Evolutionary conservation across 805 yeast species (phyloP).

Genomic region (Candida xiaguanensis): DNA sequence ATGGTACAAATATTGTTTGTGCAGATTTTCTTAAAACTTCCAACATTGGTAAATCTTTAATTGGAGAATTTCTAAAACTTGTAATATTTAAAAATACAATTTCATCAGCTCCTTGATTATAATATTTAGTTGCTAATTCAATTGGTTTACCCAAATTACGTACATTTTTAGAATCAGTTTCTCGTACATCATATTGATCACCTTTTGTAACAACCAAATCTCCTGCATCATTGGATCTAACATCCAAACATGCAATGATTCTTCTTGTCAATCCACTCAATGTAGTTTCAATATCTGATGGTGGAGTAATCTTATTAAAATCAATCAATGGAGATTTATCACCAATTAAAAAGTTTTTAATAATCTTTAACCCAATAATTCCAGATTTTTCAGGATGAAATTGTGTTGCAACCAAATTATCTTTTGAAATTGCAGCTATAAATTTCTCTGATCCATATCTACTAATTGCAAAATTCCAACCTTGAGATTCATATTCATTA

Average conservation of each 20-base stretch:
- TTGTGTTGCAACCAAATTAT: constrained; percentile 89
- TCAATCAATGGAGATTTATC: constrained; percentile 23
- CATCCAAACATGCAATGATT: constrained; percentile 94
- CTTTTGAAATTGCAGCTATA: constrained; percentile 74
- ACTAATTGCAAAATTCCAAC: constrained; percentile 74
- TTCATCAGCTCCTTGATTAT: constrained; percentile 95
- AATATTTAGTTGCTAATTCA: constrained; percentile 85
- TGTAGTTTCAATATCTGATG: constrained; percentile 24
- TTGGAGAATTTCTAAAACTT: constrained; percentile 90
- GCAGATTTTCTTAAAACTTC: constrained; percentile 82
- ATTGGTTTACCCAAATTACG: constrained; percentile 97
- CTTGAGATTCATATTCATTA: constrained; percentile 17
- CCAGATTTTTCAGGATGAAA: constrained; percentile 99
- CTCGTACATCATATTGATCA: constrained; percentile 96
- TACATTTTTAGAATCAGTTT: constrained; percentile 43
- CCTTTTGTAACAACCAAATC: constrained; percentile 98
- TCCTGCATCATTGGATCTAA: constrained; percentile 91
- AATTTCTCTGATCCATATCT: constrained; percentile 76
- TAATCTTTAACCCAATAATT: constrained; percentile 74
- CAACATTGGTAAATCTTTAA: constrained; percentile 92
- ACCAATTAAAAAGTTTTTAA: constrained; percentile 63
- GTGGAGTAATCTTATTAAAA: constrained; percentile 17
- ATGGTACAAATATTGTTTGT: constrained; percentile 89
- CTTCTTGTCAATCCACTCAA: constrained; percentile 78
- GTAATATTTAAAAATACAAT: constrained; percentile 93